Evolutionary conservation across 495 filamentous ascomycete species (phyloP).

Genomic region (Talaromyces thailandensis): DNA sequence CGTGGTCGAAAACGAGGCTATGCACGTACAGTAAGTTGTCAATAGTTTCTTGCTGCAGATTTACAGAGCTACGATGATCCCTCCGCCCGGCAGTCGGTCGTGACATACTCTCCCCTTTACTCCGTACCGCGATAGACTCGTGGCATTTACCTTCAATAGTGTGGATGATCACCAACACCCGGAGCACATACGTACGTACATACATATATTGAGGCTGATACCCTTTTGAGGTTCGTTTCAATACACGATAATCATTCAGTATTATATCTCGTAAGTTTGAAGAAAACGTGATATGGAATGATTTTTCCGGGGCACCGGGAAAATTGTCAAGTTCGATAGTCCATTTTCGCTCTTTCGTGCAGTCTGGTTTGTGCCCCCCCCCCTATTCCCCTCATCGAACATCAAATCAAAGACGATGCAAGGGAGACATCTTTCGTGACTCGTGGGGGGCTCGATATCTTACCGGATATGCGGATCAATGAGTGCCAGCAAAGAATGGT

Average conservation of each 20-base stretch:
- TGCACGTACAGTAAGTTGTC: not conserved
- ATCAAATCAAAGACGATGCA: not conserved
- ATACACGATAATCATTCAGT: too few relatives aligned
- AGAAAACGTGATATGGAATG: not conserved
- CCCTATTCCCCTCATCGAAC: not conserved
- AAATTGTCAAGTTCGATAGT: not conserved
- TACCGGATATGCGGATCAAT: not conserved
- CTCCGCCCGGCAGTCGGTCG: not conserved
- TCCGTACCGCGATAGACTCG: too few relatives aligned
- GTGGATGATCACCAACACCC: not conserved
- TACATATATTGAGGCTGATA: not conserved
- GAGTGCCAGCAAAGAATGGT: not conserved
- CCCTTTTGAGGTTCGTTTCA: not conserved
- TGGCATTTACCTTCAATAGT: not conserved
- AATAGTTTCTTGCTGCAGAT: not conserved
- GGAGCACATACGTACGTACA: not conserved
- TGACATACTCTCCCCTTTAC: too few relatives aligned
- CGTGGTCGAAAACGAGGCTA: not conserved
- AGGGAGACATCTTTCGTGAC: not conserved
- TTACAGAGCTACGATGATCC: not conserved
- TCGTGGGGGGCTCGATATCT: not conserved
- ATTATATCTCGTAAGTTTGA: not conserved
- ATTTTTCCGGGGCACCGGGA: not conserved
- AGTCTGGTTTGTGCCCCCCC: not conserved
- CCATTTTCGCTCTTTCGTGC: not conserved